Conservation (phyloP, 2,329 filamentous ascomycete genomes). For the Fusarium drepaniforme region DNA sequence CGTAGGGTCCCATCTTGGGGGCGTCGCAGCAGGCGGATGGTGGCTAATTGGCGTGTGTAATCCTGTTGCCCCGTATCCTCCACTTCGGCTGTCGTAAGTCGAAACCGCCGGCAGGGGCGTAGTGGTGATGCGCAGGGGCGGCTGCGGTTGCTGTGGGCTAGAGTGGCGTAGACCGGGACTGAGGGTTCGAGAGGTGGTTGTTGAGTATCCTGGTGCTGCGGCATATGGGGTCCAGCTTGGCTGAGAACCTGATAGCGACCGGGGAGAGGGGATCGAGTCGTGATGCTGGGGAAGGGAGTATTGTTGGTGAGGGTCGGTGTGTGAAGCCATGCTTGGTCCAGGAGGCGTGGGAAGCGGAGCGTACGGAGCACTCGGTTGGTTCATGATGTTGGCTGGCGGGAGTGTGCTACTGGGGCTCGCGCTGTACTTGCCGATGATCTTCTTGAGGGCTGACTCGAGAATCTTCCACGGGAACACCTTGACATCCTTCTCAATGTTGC, state of each 20-base stretch:
- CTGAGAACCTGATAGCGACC: constrained; percentile 62
- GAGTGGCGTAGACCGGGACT: constrained; percentile 51
- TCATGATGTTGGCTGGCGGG: constrained; percentile 55
- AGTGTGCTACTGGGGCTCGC: constrained; percentile 59
- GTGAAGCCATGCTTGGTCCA: constrained; percentile 48
- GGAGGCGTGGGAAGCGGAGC: constrained; percentile 62
- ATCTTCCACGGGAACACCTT: constrained; percentile 99
- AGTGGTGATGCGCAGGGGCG: constrained; percentile 53
- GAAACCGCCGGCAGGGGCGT: constrained; percentile 51
- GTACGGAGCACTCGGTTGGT: constrained; percentile 55
- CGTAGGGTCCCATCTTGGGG: constrained; percentile 56
- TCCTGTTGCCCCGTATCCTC: constrained; percentile 55
- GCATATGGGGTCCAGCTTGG: constrained; percentile 63
- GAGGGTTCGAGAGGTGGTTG: constrained; percentile 56
- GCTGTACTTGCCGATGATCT: constrained; percentile 97
- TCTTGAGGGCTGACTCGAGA: constrained; percentile 87
- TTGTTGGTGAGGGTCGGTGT: constrained; percentile 50
- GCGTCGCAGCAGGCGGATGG: constrained; percentile 52
- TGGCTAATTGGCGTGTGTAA: constrained; percentile 56
- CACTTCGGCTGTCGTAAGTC: constrained; percentile 55
- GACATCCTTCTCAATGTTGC: constrained; percentile 99
- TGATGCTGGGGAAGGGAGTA: constrained; percentile 60
- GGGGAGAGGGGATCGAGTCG: constrained; percentile 65
- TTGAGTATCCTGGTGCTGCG: constrained; percentile 48
- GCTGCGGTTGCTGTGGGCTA: constrained; percentile 51